Conservation (phyloP, 148 eudicot species). For the Salicornia ramosissima region DNA sequence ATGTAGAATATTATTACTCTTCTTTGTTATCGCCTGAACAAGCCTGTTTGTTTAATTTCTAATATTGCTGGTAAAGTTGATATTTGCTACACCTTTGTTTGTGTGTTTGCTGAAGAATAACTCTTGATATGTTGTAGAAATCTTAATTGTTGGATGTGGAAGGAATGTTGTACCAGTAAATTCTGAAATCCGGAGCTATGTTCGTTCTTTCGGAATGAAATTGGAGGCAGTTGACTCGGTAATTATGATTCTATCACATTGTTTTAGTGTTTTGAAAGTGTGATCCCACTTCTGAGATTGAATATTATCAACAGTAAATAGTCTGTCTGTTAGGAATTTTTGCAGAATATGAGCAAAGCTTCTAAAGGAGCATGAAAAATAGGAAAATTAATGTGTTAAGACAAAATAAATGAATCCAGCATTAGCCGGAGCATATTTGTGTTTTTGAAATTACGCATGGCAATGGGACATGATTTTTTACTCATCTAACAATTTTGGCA, state of each 20-base stretch:
- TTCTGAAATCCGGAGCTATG: conserved; percentile 62
- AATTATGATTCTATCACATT: conserved; percentile 4
- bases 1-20: no score
- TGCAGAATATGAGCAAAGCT: not conserved
- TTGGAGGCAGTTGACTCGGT: conserved; percentile 89
- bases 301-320: not conserved
- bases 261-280: not conserved
- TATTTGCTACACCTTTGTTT: not conserved
- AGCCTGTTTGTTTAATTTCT: no score
- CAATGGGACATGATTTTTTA: no score
- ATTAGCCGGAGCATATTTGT: no score
- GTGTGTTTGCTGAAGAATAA: not conserved
- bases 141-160: conserved; percentile 84
- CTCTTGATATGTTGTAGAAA: conserved; percentile 39
- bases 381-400: no score
- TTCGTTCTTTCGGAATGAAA: conserved; percentile 88
- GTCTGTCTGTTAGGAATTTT: not conserved
- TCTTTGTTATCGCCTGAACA: no score
- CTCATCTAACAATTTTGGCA: no score
- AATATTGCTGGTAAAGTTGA: no score
- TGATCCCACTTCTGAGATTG: not conserved
- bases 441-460: no score
- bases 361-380: no score
- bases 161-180: conserved; percentile 61
- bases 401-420: no score